Conservation (phyloP, 805 yeast species). For the Lipomyces chichibuensis region DNA sequence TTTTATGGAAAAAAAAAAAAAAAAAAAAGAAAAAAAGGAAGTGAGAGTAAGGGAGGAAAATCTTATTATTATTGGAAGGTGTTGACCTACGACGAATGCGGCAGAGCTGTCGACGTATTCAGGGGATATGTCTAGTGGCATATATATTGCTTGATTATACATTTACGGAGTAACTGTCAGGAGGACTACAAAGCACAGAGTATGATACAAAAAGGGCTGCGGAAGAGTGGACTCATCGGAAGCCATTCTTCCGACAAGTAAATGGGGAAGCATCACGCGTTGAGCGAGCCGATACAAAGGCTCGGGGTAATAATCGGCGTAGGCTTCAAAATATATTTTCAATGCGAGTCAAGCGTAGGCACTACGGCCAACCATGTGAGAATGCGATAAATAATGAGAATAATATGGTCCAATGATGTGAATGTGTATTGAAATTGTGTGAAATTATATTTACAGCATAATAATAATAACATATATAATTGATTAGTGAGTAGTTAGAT, state of each 20-base stretch:
- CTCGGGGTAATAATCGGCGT: background rate
- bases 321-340: background rate
- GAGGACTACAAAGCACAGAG: too few relatives aligned
- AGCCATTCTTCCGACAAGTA: too few relatives aligned
- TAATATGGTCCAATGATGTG: background rate
- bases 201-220: too few relatives aligned
- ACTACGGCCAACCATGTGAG: background rate
- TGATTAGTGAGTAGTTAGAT: background rate
- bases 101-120: background rate
- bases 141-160: background rate
- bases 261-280: background rate
- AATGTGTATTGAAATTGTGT: background rate
- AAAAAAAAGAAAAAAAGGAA: slow-evolving; percentile 6
- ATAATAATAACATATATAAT: too few relatives aligned
- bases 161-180: background rate
- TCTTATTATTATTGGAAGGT: background rate
- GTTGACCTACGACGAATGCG: background rate
- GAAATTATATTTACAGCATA: background rate
- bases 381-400: background rate
- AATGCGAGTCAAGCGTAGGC: background rate
- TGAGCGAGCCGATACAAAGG: background rate
- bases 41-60: background rate
- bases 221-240: too few relatives aligned
- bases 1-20: slow-evolving; percentile 13
- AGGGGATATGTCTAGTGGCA: background rate